A percentile compares a stretch with the other conserved stretches of the same genome.
phyloP scores from a whole-genome alignment of 768 basidiomycete species.

The Mycena indigotica region DNA sequence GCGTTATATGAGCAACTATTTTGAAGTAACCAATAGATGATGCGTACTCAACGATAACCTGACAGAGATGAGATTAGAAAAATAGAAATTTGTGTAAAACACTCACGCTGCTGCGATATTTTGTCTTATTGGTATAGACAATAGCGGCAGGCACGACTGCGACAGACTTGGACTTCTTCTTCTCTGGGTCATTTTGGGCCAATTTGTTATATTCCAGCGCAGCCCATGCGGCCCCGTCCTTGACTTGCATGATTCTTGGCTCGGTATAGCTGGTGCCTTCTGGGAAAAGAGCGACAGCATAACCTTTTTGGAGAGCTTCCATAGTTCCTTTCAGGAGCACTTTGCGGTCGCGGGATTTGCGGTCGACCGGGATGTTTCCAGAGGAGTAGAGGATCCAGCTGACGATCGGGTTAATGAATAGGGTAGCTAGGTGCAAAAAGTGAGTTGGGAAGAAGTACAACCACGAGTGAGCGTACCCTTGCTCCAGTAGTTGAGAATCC shows the following conservation, averaged over 20 bases:
- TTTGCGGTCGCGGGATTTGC: conserved; percentile 91
- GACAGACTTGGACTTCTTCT: conserved; percentile 47
- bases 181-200: conserved; percentile 57
- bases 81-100: conserved; percentile 31
- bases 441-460: neutral
- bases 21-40: conserved; percentile 7
- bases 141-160: conserved; percentile 83
- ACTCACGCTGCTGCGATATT: conserved; percentile 88
- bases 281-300: conserved; percentile 90
- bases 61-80: conserved; percentile 16
- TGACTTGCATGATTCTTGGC: conserved; percentile 88
- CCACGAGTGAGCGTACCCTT: conserved; percentile 76
- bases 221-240: conserved; percentile 94
- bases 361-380: conserved; percentile 97
- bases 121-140: conserved; percentile 94
- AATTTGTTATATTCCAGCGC: conserved; percentile 91
- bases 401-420: conserved; percentile 80
- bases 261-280: conserved; percentile 95
- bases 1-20: conserved; percentile 15
- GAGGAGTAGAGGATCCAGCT: conserved; percentile 79
- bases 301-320: conserved; percentile 76
- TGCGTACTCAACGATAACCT: conserved; percentile 73
- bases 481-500: conserved; percentile 91
- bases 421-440: conserved; percentile 48
- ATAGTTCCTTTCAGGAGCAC: conserved; percentile 87